Evolutionary conservation across 1,139 yeast genomes (phyloP).

Genomic region (Zygoascus hellenicus): DNA sequence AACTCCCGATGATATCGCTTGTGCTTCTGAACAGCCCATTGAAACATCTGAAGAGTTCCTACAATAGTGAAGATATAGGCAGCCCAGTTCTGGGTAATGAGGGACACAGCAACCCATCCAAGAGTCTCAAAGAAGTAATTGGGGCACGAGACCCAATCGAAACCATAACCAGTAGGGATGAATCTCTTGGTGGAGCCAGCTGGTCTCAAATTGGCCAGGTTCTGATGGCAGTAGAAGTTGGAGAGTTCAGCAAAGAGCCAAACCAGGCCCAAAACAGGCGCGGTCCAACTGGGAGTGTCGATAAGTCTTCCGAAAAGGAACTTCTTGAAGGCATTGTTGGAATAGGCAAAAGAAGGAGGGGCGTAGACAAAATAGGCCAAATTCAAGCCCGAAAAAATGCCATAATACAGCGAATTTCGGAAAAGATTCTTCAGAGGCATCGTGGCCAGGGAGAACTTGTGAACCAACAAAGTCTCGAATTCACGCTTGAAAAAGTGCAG

Average conservation of each 20-base stretch:
- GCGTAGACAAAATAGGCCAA: slow-evolving; percentile 66
- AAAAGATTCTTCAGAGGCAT: slow-evolving; percentile 87
- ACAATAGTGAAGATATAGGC: slow-evolving; percentile 64
- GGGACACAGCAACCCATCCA: slow-evolving; percentile 64
- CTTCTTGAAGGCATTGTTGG: slow-evolving; percentile 19
- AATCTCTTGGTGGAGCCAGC: slow-evolving; percentile 41
- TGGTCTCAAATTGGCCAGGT: slow-evolving; percentile 51
- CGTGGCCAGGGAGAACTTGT: slow-evolving; percentile 77
- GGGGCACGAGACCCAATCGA: slow-evolving; percentile 50
- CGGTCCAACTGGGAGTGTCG: slow-evolving; percentile 18
- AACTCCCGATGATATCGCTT: slow-evolving; percentile 60
- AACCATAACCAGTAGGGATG: slow-evolving; percentile 50
- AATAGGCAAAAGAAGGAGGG: slow-evolving; percentile 40
- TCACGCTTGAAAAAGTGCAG: slow-evolving; percentile 85
- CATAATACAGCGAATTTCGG: slow-evolving; percentile 86
- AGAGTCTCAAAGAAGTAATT: slow-evolving; percentile 85
- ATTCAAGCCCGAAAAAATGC: slow-evolving; percentile 78
- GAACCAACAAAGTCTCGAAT: slow-evolving; percentile 76
- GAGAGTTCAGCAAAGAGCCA: slow-evolving; percentile 68
- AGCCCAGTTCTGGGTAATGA: slow-evolving; percentile 73
- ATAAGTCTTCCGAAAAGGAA: slow-evolving; percentile 28
- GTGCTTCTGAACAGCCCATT: slow-evolving; percentile 75
- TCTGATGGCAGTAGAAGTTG: slow-evolving; percentile 64
- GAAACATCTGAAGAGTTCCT: slow-evolving; percentile 71
- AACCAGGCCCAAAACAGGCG: slow-evolving; percentile 27